phyloP scores from a whole-genome alignment of 2,329 filamentous ascomycete species.

The Colletotrichum australisinense region DNA sequence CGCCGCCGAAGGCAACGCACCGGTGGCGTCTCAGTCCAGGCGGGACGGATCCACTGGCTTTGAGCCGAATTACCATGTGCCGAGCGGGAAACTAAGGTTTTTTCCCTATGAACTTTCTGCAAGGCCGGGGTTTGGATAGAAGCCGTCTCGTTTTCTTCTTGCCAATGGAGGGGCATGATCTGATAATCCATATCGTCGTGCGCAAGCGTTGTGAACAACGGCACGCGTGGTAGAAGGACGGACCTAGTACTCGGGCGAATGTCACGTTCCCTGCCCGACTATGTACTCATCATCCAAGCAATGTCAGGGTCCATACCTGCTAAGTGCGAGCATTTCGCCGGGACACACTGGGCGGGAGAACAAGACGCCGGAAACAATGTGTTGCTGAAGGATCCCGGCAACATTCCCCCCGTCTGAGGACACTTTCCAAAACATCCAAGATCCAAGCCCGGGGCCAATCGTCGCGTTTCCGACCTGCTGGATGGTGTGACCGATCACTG shows the following conservation, averaged over 20 bases:
- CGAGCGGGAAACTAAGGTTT: constrained; percentile 15
- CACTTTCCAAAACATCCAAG: constrained; percentile 1
- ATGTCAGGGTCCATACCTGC: not conserved
- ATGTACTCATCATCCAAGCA: not conserved
- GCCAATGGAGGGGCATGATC: not conserved
- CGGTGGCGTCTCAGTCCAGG: constrained; percentile 14
- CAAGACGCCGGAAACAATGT: not conserved
- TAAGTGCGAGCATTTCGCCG: not conserved
- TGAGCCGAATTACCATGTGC: constrained; percentile 20
- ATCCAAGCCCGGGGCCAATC: constrained; percentile 6
- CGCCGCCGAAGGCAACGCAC: not conserved
- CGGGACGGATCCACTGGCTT: constrained; percentile 16
- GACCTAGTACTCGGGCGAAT: not conserved
- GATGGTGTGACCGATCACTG: constrained; percentile 29
- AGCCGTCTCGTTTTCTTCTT: not conserved
- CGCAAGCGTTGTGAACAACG: not conserved
- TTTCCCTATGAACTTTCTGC: not conserved
- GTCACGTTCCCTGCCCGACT: not conserved
- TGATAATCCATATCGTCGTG: not conserved
- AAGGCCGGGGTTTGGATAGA: not conserved
- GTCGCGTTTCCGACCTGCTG: constrained; percentile 26
- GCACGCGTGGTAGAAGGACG: not conserved
- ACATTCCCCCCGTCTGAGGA: constrained; percentile 1
- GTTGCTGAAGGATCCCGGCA: constrained; percentile 5
- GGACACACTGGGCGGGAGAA: constrained; percentile 7